A percentile compares a stretch with the other conserved stretches of the same genome.
Evolutionary conservation across 352 stramenopile genomes (phyloP).

Genomic region (Globisporangium echinulatum): DNA sequence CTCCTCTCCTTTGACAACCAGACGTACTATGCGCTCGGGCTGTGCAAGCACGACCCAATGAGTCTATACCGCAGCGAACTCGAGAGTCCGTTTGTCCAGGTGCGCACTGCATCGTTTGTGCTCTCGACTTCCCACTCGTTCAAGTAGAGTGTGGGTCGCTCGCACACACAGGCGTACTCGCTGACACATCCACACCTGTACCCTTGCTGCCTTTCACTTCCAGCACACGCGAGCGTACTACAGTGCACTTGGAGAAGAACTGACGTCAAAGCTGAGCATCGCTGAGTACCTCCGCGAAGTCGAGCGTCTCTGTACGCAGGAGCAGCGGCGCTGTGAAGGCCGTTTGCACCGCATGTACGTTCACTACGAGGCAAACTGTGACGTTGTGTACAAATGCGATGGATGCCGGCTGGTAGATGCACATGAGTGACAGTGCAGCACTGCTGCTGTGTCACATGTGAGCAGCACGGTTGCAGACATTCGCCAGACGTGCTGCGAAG

Average conservation of each 20-base stretch:
- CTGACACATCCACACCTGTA: not conserved
- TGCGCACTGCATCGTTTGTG: not conserved
- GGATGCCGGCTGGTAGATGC: not conserved
- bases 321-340: conserved; percentile 71
- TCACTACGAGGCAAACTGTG: not conserved
- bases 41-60: conserved; percentile 75
- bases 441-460: not conserved
- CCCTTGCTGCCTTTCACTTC: not conserved
- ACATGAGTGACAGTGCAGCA: not conserved
- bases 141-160: not conserved
- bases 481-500: conserved; percentile 68
- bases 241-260: conserved; percentile 47
- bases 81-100: conserved; percentile 62
- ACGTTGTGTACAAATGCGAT: not conserved
- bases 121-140: not conserved
- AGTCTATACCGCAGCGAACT: conserved; percentile 76
- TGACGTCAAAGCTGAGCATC: conserved; percentile 61
- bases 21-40: conserved; percentile 72
- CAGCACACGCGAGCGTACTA: conserved; percentile 71
- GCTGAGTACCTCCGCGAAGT: conserved; percentile 69
- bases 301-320: conserved; percentile 67
- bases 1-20: conserved; percentile 11
- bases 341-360: conserved; percentile 71
- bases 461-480: conserved; percentile 70
- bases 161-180: not conserved